Percentiles rank a stretch among this genome's conserved stretches.
Evolutionary conservation across 2,329 filamentous ascomycete species (phyloP).

Genomic region (Beauveria sp.): DNA sequence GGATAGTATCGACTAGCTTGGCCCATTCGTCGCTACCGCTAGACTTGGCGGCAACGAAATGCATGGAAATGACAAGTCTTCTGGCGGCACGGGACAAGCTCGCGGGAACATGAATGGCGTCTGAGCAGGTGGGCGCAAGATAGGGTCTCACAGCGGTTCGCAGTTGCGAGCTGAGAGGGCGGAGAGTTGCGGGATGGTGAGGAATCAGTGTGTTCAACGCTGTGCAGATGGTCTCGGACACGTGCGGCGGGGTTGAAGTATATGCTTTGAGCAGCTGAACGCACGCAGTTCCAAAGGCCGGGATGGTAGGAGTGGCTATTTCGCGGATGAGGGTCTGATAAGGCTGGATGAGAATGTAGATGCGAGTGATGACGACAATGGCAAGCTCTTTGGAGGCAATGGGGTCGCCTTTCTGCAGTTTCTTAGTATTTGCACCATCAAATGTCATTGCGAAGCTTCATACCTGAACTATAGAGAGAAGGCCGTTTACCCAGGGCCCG

Average conservation of each 20-base stretch:
- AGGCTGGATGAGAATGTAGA: slow-evolving; percentile 74
- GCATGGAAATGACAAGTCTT: slow-evolving; percentile 60
- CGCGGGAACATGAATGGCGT: slow-evolving; percentile 38
- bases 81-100: slow-evolving; percentile 51
- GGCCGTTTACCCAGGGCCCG: slow-evolving; percentile 67
- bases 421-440: slow-evolving; percentile 15
- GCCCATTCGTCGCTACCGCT: slow-evolving; percentile 71
- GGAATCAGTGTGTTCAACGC: slow-evolving; percentile 66
- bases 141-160: slow-evolving; percentile 50
- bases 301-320: slow-evolving; percentile 75
- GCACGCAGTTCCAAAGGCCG: slow-evolving; percentile 65
- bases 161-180: slow-evolving; percentile 65
- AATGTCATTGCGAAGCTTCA: background rate
- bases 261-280: slow-evolving; percentile 53
- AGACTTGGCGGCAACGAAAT: slow-evolving; percentile 75
- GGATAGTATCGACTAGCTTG: slow-evolving; percentile 52
- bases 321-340: slow-evolving; percentile 80
- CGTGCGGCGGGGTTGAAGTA: slow-evolving; percentile 30
- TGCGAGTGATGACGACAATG: slow-evolving; percentile 69
- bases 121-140: slow-evolving; percentile 56
- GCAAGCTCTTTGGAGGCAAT: slow-evolving; percentile 66
- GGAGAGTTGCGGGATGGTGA: slow-evolving; percentile 76
- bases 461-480: slow-evolving; percentile 68
- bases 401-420: slow-evolving; percentile 64
- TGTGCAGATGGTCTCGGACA: slow-evolving; percentile 62